Evolutionary conservation across 306 rosid genomes (phyloP), one percentile per base, ranked within the genome.

Genomic region (Hippophae gyantsensis): DNA sequence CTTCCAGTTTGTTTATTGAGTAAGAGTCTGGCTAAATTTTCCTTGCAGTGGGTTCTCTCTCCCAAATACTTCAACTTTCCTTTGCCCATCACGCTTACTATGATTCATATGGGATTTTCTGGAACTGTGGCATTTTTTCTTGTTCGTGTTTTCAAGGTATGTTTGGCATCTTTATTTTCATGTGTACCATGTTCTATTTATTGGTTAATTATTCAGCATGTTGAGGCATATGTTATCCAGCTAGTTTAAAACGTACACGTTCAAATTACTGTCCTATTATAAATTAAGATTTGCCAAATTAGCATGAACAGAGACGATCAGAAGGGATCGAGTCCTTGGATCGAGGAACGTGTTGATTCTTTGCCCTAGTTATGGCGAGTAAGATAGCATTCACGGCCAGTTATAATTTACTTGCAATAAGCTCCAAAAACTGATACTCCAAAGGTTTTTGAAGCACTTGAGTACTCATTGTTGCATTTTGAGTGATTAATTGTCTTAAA

Each of bases 101-200:
- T 90, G 97, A 90, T 90, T 76, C 97, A 90, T 65, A 90, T 90
- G 97, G 87, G 80, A 11, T 90, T 93, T 82, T 88, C 99, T 72
- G 99, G 94, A 56, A 66, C 72, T 6, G 97, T 93, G 27, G 94
- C 99, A 49, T 93, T 93, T 77, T 60, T 86, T 5, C 96, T 93
- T 48, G 93, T 93, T 58, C 82, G 99, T 23, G 90, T 93, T 26
- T 84, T 89, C 71, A 93, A 88, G 99, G 99, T 86, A 81, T 71
- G 66, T 9, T 54, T 62, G 43, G 10, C 41, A 41, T 54, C 49
- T 61, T 48, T 32, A 46, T 26, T 43, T 55, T 49, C 38, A 9
- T 9, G 10, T 44, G 7, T 58, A 44, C 32, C 5, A 52, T 59
- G 44, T 42, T 58, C 8, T n/a, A 10, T 48, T n/a, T 58, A 13